Conservation (phyloP, 2,329 filamentous ascomycete species). For the Thelonectria olida region DNA sequence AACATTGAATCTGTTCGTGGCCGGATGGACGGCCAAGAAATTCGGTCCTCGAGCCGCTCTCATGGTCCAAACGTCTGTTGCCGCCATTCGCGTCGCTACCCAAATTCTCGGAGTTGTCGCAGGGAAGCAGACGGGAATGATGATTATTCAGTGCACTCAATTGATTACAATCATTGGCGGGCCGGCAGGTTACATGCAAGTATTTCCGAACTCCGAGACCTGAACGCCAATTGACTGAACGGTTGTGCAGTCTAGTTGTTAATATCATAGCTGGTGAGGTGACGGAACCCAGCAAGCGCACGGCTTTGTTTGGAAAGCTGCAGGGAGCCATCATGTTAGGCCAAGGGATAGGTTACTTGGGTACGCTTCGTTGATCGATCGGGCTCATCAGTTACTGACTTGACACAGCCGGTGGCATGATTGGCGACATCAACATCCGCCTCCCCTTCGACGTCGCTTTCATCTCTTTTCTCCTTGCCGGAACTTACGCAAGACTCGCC, state of each 20-base stretch:
- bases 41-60: slow-evolving; percentile 72
- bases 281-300: slow-evolving; percentile 66
- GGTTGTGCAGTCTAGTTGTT: slow-evolving; percentile 62
- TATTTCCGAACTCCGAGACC: fast-evolving
- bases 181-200: slow-evolving; percentile 71
- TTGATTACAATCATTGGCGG: slow-evolving; percentile 75
- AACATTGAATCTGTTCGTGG: slow-evolving; percentile 63
- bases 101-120: slow-evolving; percentile 72
- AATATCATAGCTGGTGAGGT: slow-evolving; percentile 76
- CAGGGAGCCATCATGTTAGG: slow-evolving; percentile 76
- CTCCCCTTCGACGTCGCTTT: slow-evolving; percentile 73
- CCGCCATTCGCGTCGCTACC: slow-evolving; percentile 68
- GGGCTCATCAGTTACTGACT: not conserved
- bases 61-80: slow-evolving; percentile 69
- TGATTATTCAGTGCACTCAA: slow-evolving; percentile 74
- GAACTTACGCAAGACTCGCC: slow-evolving; percentile 51
- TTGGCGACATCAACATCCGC: slow-evolving; percentile 70
- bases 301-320: slow-evolving; percentile 71
- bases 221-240: slow-evolving; percentile 1
- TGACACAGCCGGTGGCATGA: slow-evolving; percentile 65
- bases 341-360: slow-evolving; percentile 68
- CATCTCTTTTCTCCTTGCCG: slow-evolving; percentile 60
- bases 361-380: slow-evolving; percentile 40
- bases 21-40: slow-evolving; percentile 72
- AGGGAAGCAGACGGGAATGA: slow-evolving; percentile 70